Evolutionary conservation across 176 grass and related monocot genomes (phyloP).

Genomic region (Poa annua): DNA sequence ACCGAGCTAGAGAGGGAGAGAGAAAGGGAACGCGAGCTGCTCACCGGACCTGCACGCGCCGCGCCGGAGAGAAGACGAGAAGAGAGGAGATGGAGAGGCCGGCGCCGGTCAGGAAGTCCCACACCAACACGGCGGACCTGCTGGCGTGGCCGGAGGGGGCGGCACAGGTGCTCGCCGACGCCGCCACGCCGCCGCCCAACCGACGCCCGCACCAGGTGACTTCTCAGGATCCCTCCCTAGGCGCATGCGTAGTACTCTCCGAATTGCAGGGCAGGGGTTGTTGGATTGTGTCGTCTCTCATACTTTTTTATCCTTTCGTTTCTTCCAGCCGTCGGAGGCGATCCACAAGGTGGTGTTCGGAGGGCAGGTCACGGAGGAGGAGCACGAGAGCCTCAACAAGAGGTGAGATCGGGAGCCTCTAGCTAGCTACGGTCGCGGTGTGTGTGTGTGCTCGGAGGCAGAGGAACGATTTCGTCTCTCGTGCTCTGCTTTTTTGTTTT

Average conservation of each 20-base stretch:
- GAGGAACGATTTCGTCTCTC: too few relatives aligned
- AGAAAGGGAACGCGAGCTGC: slow-evolving; percentile 15
- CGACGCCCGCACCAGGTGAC: slow-evolving; percentile 70
- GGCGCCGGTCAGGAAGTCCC: slow-evolving; percentile 91
- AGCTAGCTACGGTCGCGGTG: too few relatives aligned
- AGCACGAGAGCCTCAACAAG: slow-evolving; percentile 86
- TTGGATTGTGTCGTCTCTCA: background rate
- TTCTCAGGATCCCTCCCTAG: too few relatives aligned
- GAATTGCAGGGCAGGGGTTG: slow-evolving; percentile 17
- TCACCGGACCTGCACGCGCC: background rate
- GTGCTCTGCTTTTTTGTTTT: slow-evolving; percentile 29
- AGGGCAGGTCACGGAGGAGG: slow-evolving; percentile 92
- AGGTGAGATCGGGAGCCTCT: slow-evolving; percentile 59
- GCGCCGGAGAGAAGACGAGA: background rate
- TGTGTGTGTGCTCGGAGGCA: background rate
- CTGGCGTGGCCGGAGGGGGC: slow-evolving; percentile 84
- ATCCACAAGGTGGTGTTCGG: slow-evolving; percentile 94
- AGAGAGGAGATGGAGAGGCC: slow-evolving; percentile 68
- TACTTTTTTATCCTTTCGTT: background rate
- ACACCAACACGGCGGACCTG: slow-evolving; percentile 88
- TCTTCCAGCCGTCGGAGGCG: slow-evolving; percentile 78
- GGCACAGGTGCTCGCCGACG: slow-evolving; percentile 24
- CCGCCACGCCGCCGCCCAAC: slow-evolving; percentile 50
- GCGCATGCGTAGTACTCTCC: background rate
- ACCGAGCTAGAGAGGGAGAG: slow-evolving; percentile 42